A percentile compares a stretch with the other conserved stretches of the same genome.
Evolutionary conservation across 2,329 filamentous ascomycete genomes (phyloP).

Genomic region (Sporothrix schenckii): DNA sequence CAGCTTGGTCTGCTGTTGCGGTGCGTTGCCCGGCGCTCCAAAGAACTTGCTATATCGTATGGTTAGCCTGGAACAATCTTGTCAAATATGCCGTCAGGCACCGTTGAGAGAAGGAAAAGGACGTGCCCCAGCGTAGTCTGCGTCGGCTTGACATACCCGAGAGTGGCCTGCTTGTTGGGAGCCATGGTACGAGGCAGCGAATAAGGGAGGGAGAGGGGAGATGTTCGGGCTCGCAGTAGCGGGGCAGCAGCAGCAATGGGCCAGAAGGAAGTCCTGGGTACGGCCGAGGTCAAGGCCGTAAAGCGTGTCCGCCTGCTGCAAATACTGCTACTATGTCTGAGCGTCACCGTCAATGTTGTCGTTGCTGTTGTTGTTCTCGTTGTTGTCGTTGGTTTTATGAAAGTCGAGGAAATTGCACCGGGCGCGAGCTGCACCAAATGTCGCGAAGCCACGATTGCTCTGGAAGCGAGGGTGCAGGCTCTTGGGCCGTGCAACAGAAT

Average conservation of each 20-base stretch:
- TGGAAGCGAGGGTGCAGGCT: background rate
- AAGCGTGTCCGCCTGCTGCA: background rate
- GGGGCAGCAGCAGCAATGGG: slow-evolving; percentile 7
- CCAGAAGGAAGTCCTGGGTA: background rate
- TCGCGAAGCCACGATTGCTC: slow-evolving; percentile 33
- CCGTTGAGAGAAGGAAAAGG: slow-evolving; percentile 5
- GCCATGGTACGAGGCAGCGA: slow-evolving; percentile 40
- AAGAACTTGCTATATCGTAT: slow-evolving; percentile 76
- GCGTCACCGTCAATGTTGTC: background rate
- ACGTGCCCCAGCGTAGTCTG: slow-evolving; percentile 76
- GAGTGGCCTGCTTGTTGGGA: slow-evolving; percentile 73
- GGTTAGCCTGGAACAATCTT: slow-evolving; percentile 31
- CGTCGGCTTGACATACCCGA: slow-evolving; percentile 80
- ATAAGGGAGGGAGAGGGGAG: background rate
- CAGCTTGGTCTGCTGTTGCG: slow-evolving; percentile 75
- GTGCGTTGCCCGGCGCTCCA: slow-evolving; percentile 62
- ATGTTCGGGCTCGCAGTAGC: background rate
- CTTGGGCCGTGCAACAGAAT: background rate
- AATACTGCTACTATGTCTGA: background rate
- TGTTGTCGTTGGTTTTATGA: background rate
- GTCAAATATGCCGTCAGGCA: background rate
- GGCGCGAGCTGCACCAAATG: slow-evolving; percentile 28
- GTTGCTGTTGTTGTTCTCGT: background rate
- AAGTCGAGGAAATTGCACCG: slow-evolving; percentile 3
- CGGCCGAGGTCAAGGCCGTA: background rate